Conservation (phyloP, 2,329 filamentous ascomycete genomes). For the Byssothecium circinans region DNA sequence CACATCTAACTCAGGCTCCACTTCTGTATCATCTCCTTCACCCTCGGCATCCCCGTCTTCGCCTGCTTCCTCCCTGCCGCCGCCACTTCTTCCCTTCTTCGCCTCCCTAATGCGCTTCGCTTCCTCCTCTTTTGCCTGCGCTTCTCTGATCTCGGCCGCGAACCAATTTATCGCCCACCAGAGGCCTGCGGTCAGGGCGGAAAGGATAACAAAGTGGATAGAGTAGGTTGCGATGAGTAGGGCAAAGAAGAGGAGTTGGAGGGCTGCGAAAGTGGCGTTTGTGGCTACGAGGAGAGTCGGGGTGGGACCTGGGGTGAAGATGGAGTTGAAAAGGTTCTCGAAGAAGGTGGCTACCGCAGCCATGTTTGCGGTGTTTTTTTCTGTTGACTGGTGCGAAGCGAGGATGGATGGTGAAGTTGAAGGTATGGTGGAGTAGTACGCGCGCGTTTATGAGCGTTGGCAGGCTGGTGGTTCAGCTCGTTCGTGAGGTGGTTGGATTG, state of each 20-base stretch:
- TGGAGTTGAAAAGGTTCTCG: slow-evolving; percentile 81
- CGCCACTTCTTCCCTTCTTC: slow-evolving; percentile 36
- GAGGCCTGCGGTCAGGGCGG: slow-evolving; percentile 73
- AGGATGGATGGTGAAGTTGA: neutral
- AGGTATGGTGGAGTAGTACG: neutral
- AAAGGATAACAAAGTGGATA: slow-evolving; percentile 85
- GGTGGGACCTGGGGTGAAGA: slow-evolving; percentile 91
- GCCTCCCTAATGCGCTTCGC: slow-evolving; percentile 49
- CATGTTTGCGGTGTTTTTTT: slow-evolving; percentile 27
- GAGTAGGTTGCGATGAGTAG: slow-evolving; percentile 82
- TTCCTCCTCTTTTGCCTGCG: slow-evolving; percentile 53
- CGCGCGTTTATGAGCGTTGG: neutral
- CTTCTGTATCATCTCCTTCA: slow-evolving; percentile 50
- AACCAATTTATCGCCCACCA: slow-evolving; percentile 99
- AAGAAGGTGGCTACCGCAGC: slow-evolving; percentile 60
- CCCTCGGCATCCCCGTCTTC: slow-evolving; percentile 40
- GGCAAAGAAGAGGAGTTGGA: slow-evolving; percentile 75
- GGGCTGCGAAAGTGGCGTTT: slow-evolving; percentile 82
- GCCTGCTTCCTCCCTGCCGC: slow-evolving; percentile 34
- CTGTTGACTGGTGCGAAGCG: neutral
- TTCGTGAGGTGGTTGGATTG: too few relatives aligned
- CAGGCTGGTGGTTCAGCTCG: neutral
- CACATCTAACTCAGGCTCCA: slow-evolving; percentile 40
- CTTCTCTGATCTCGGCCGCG: slow-evolving; percentile 63
- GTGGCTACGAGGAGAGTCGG: slow-evolving; percentile 86